These are phyloP conservation scores for Truncatella angustata DNA, from an alignment of 2,329 filamentous ascomycete species.

Conservation along the genomic window DNA sequence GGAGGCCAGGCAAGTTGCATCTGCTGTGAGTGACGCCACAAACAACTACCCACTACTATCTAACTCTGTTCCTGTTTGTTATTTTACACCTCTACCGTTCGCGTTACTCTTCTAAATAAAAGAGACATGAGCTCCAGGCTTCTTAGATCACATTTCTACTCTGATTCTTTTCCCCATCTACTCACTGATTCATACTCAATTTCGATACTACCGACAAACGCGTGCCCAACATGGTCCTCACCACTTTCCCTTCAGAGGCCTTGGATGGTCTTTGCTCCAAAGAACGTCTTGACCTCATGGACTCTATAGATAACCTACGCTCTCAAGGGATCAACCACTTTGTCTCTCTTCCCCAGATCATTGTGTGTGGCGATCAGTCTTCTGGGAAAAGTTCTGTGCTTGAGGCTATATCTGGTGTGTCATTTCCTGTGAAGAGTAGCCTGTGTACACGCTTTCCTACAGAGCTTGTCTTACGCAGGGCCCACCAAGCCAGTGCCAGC, in stretches of 20 bases:
- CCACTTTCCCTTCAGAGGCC: background rate
- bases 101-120: no score
- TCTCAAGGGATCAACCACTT: slow-evolving; percentile 34
- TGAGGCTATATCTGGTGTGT: slow-evolving; percentile 61
- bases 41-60: no score
- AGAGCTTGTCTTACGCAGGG: slow-evolving; percentile 55
- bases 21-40: no score
- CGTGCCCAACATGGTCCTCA: background rate
- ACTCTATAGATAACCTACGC: slow-evolving; percentile 38
- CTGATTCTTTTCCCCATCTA: no score
- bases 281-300: slow-evolving; percentile 36
- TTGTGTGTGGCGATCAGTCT: slow-evolving; percentile 62
- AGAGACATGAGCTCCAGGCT: no score
- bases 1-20: no score
- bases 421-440: slow-evolving; percentile 57
- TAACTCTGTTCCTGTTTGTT: no score
- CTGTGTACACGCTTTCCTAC: slow-evolving; percentile 64
- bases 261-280: background rate
- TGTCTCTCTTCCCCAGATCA: slow-evolving; percentile 44
- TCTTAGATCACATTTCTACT: no score
- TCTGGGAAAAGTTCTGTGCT: slow-evolving; percentile 65
- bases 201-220: no score
- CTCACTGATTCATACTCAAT: no score
- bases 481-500: slow-evolving; percentile 28
- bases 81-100: no score